Evolutionary conservation across 805 yeast genomes (phyloP), one percentile per base, ranked within the genome.

Genomic region (Torulaspora indica): DNA sequence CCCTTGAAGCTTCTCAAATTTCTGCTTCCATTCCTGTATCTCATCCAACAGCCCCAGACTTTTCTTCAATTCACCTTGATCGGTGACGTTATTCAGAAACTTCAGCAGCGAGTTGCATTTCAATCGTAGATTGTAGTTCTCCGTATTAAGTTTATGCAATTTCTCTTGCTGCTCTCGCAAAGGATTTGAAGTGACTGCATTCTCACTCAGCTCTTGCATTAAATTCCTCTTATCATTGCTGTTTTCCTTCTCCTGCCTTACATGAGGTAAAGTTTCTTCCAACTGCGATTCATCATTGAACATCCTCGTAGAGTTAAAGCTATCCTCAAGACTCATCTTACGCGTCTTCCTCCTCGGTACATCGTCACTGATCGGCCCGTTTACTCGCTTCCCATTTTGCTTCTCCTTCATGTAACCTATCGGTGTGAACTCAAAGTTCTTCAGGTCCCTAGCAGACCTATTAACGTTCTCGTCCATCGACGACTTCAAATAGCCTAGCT

Each of bases 341-440:
- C 50, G 49, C 10, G 32, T 31, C 38, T 57, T 57, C 42, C 52
- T 56, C 15, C 38, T 33, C 12, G 57, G 57, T 8, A 43, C 35
- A 29, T 39, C 35, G 3, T 39, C 36, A 31, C 27, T n/a, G 10
- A 28, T 28, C 27, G 28, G 40, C 14, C 37, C 40, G 17, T 25
- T 45, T 35, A 22, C 28, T 29, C 51, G 45, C 39, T 47, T 47
- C 34, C 47, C 47, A 40, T 32, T 54, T 31, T 43, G 53, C 38
- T 52, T 54, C 45, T 51, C 55, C 38, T 56, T 56, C 17, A 52
- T 37, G 25, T 55, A 63, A 3, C 75, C 75, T 37, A 72, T 67
- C 0, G 76, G 76, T 1, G 75, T 71, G 46, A 72, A 72, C 48
- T 70, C 73, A 18, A 65, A 51, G 17, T 53, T 45, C 27, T 57